These are phyloP conservation scores for Ganoderma lingzhi DNA, from an alignment of 1,284 basidiomycete species.

Conservation along the genomic window DNA sequence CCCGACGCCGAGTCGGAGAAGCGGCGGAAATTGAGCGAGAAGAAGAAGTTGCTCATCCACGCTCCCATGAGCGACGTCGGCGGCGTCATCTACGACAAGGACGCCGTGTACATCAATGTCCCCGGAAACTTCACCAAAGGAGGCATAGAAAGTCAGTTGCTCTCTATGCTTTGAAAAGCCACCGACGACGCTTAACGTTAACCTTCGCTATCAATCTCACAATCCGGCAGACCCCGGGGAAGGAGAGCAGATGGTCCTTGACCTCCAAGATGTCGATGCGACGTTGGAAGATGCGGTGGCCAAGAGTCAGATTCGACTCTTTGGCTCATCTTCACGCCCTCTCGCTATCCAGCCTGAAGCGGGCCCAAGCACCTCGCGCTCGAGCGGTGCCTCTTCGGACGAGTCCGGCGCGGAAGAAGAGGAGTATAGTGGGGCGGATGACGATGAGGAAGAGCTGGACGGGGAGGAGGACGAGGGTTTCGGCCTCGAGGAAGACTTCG, in stretches of 20 bases:
- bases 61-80: constrained; percentile 99
- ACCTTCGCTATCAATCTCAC: constrained; percentile 1
- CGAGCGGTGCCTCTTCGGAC: constrained; percentile 36
- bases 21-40: constrained; percentile 92
- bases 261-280: constrained; percentile 86
- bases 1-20: constrained; percentile 95
- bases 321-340: constrained; percentile 75
- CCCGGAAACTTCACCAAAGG: constrained; percentile 91
- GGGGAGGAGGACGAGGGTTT: constrained; percentile 36
- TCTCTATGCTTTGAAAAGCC: constrained; percentile 9
- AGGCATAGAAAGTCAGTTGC: constrained; percentile 60
- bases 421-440: constrained; percentile 40
- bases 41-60: constrained; percentile 92
- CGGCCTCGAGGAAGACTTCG: constrained; percentile 37
- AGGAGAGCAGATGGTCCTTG: constrained; percentile 98
- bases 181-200: not conserved
- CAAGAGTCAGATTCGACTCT: constrained; percentile 85
- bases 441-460: constrained; percentile 39
- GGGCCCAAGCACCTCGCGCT: constrained; percentile 37
- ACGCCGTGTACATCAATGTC: constrained; percentile 98
- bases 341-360: constrained; percentile 49
- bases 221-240: constrained; percentile 65
- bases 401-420: constrained; percentile 39
- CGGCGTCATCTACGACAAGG: constrained; percentile 98
- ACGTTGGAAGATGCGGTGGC: constrained; percentile 90